Evolutionary conservation across 2,329 filamentous ascomycete genomes (phyloP).

Genomic region (Chaetomiaceae sp.): DNA sequence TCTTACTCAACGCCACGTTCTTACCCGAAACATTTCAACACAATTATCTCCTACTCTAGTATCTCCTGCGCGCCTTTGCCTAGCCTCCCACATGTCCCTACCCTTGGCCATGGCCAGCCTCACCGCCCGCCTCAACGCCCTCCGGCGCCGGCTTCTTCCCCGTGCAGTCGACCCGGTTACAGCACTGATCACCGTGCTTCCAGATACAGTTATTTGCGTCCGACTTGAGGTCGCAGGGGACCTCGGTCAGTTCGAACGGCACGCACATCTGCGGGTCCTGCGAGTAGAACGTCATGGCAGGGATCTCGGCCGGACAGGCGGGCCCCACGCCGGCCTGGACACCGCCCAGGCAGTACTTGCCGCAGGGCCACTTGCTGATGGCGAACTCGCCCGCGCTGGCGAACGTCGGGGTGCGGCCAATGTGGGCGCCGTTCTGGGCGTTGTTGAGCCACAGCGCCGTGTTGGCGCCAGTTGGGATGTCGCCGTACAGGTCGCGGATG

Average conservation of each 20-base stretch:
- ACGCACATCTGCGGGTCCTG: slow-evolving; percentile 4
- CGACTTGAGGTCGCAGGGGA: slow-evolving; percentile 6
- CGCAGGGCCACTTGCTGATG: slow-evolving; percentile 8
- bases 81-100: too few relatives aligned
- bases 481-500: slow-evolving; percentile 4
- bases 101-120: too few relatives aligned
- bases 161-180: background rate
- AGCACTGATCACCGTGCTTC: background rate
- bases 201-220: slow-evolving; percentile 7
- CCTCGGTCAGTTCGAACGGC: slow-evolving; percentile 2
- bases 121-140: too few relatives aligned
- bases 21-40: too few relatives aligned
- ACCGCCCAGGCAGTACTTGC: slow-evolving; percentile 9
- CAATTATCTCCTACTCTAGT: too few relatives aligned
- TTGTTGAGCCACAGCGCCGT: slow-evolving; percentile 7
- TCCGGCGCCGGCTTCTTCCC: too few relatives aligned
- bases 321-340: slow-evolving; percentile 4
- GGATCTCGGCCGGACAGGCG: slow-evolving; percentile 4
- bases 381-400: slow-evolving; percentile 3
- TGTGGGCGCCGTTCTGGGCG: slow-evolving; percentile 5
- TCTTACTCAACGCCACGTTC: too few relatives aligned
- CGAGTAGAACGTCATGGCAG: slow-evolving; percentile 8
- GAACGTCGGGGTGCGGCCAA: slow-evolving; percentile 1
- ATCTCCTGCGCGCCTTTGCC: too few relatives aligned
- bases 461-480: background rate